A percentile compares a stretch with the other conserved stretches of the same genome.
phyloP scores from a whole-genome alignment of 768 basidiomycete genomes.

The Naganishia friedmannii region DNA sequence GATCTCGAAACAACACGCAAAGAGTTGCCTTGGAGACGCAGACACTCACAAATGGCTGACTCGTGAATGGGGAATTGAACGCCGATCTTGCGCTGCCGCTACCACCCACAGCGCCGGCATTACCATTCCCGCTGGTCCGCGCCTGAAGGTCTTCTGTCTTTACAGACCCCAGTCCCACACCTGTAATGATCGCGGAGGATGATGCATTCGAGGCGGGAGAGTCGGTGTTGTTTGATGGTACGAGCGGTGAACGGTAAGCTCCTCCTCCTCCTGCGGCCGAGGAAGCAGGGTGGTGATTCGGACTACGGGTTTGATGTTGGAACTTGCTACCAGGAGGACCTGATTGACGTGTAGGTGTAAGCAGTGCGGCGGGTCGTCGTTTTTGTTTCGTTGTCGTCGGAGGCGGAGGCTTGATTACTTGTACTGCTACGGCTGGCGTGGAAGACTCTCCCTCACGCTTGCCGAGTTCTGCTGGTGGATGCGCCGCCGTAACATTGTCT shows the following conservation, averaged over 20 bases:
- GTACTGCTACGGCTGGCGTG: not conserved
- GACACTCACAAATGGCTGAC: conserved; percentile 21
- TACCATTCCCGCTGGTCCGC: not conserved
- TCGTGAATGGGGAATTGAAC: conserved; percentile 12
- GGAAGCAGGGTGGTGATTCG: not conserved
- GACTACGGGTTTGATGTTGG: not conserved
- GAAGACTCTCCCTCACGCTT: too few relatives aligned
- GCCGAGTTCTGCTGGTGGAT: too few relatives aligned
- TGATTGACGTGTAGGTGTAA: conserved; percentile 9
- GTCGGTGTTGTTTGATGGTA: not conserved
- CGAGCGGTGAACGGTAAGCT: not conserved
- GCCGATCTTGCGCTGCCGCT: not conserved
- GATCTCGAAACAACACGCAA: too few relatives aligned
- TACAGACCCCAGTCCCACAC: not conserved
- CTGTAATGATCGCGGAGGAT: not conserved
- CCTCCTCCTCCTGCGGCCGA: too few relatives aligned
- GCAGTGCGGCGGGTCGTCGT: conserved; percentile 1
- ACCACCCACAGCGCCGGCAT: too few relatives aligned
- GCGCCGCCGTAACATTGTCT: too few relatives aligned
- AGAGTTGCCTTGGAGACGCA: too few relatives aligned
- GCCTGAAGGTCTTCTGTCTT: not conserved
- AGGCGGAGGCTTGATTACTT: not conserved
- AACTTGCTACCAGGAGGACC: not conserved
- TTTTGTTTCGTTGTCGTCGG: not conserved
- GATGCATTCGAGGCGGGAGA: not conserved